A percentile compares a stretch with the other conserved stretches of the same genome.
Conservation (phyloP, 139 green algal genomes). For the Closterium sp. region DNA sequence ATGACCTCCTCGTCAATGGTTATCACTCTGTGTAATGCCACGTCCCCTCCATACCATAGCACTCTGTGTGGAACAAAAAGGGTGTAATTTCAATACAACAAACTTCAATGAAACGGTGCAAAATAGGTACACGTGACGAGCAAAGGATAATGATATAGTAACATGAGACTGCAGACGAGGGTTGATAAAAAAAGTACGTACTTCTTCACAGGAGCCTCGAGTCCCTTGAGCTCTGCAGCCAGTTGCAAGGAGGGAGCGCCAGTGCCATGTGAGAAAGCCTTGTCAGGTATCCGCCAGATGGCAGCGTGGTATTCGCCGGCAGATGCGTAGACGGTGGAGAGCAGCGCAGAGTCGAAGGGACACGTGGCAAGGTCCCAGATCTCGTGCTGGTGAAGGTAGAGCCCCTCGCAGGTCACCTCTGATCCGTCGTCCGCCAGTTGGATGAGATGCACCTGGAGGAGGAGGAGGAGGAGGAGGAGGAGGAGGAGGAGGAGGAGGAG, state of each 20-base stretch:
- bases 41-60: background rate
- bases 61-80: background rate
- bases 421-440: constrained; percentile 20
- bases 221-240: background rate
- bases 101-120: no score
- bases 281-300: background rate
- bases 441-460: constrained; percentile 27
- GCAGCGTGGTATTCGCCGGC: background rate
- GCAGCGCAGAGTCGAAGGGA: constrained; percentile 25
- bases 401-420: constrained; percentile 31
- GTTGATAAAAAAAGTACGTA: background rate
- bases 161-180: no score
- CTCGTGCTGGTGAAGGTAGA: constrained; percentile 31
- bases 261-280: background rate
- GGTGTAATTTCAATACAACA: no score
- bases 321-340: constrained; percentile 33
- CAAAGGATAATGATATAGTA: no score
- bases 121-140: no score
- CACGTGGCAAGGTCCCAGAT: constrained; percentile 45
- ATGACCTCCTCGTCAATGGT: background rate
- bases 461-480: background rate
- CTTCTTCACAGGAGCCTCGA: background rate
- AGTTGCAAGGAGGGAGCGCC: background rate
- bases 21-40: background rate
- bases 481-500: no score